Percentiles rank a stretch among this genome's conserved stretches.
These are phyloP conservation scores for Ophiostoma ips DNA, from an alignment of 2,329 filamentous ascomycete genomes.

Conservation along the genomic window DNA sequence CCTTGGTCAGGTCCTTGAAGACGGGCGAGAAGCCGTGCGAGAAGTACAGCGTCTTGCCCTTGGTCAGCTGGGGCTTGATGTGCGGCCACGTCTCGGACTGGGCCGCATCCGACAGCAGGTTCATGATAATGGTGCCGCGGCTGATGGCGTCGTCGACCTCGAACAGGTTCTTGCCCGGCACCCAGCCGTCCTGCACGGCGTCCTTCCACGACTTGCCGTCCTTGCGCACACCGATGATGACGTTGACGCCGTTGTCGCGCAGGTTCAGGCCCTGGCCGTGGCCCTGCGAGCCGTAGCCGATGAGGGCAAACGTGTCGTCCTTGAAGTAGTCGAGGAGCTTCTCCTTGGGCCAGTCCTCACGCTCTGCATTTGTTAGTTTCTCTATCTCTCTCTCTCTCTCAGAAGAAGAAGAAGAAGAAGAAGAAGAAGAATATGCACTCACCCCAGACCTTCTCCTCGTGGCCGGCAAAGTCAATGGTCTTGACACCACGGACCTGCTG, in stretches of 20 bases:
- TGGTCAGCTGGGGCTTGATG: slow-evolving; percentile 95
- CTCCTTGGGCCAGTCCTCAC: slow-evolving; percentile 95
- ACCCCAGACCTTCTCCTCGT: slow-evolving; percentile 92
- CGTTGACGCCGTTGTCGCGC: slow-evolving; percentile 97
- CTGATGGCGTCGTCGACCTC: slow-evolving; percentile 93
- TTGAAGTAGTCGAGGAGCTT: slow-evolving; percentile 99
- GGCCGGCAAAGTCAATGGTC: slow-evolving; percentile 97
- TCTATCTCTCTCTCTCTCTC: too few relatives aligned
- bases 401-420: too few relatives aligned
- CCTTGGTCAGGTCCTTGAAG: slow-evolving; percentile 99
- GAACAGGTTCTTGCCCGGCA: slow-evolving; percentile 97
- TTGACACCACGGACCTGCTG: slow-evolving; percentile 78
- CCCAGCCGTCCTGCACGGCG: slow-evolving; percentile 92
- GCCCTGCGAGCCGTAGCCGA: slow-evolving; percentile 95
- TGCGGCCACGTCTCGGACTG: slow-evolving; percentile 98
- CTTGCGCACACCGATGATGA: slow-evolving; percentile 98
- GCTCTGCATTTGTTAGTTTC: too few relatives aligned
- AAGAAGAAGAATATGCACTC: slow-evolving; percentile 21
- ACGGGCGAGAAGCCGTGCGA: slow-evolving; percentile 99
- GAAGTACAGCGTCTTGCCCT: slow-evolving; percentile 99
- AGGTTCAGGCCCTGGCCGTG: slow-evolving; percentile 99
- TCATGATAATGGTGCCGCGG: slow-evolving; percentile 94
- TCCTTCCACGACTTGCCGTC: slow-evolving; percentile 98
- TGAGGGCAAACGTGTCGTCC: slow-evolving; percentile 96
- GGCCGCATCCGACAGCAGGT: slow-evolving; percentile 92